Evolutionary conservation across 2,329 filamentous ascomycete genomes (phyloP), one percentile per base, ranked within the genome.

Genomic region (Alternaria panax): DNA sequence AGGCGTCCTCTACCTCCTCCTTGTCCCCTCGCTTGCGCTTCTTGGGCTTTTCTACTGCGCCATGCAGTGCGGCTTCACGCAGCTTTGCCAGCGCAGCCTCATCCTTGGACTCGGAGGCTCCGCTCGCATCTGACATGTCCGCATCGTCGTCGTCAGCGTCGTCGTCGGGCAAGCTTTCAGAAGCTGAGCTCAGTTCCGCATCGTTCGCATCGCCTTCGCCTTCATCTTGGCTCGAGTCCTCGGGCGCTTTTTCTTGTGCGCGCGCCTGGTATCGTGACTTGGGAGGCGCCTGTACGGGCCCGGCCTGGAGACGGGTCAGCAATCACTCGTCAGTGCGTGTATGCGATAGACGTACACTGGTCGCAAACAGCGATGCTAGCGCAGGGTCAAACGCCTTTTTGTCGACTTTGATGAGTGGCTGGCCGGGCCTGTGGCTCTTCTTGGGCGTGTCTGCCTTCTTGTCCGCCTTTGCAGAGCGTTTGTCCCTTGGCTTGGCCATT

Each of bases 1-100:
- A 93, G 51, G 85, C 86, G 57, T 83, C 85, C 72, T 93, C 91
- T 2, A 93, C 78, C 56, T 91, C 87, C 24, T 92, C 85, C 30
- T 90, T 85, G 56, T 83, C 74, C 51, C 80, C 88, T 58, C 89
- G 83, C 62, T 80, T 80, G 54, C 78, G 74, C 70, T 80, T 80
- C 57, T 77, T 77, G 48, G 62, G 69, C 55, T 65, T 73, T 34
- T 70, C 72, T 62, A 68, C 72, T 54, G 67, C 70, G 50, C 71
- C 73, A 51, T 63, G 72, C 54, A 72, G 43, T 27, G 67, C 61
- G 4, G 69, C 64, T 54, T 75, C 69, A 32, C 61, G 65, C 51
- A 74, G 50, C 52, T 67, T 72, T 14, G 73, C 72, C 12, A 73
- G 59, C 8, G 63, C 63, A 4, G 63, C 62, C 43, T 73, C 74